Conservation (phyloP, 495 filamentous ascomycete species). For the Xylaria longipes region DNA sequence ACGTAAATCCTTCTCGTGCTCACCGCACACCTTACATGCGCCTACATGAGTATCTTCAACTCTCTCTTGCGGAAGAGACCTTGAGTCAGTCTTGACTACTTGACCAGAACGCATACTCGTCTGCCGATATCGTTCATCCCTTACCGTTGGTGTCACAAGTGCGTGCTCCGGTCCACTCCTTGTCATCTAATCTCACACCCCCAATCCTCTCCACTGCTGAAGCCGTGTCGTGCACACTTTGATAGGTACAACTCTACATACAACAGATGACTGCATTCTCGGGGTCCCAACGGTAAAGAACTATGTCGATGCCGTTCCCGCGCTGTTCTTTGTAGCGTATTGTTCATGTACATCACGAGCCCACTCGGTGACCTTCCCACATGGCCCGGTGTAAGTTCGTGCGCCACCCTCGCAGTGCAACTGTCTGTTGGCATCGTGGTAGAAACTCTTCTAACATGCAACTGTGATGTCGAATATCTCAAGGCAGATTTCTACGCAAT, state of each 20-base stretch:
- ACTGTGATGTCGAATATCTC: conserved; percentile 6
- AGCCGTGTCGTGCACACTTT: conserved; percentile 6
- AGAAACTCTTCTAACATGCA: conserved; percentile 18
- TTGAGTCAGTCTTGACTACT: background rate
- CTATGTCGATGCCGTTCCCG: conserved; percentile 16
- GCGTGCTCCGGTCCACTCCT: conserved; percentile 3
- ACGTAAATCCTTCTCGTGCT: background rate
- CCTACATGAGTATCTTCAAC: background rate
- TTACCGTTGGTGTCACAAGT: conserved; percentile 19
- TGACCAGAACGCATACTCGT: background rate
- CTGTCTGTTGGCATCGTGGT: conserved; percentile 25
- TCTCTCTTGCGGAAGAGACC: background rate
- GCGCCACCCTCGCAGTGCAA: conserved; percentile 14
- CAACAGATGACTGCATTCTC: conserved; percentile 24
- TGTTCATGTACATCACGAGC: conserved; percentile 21
- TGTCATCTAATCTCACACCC: conserved; percentile 24
- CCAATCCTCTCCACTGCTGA: conserved; percentile 10
- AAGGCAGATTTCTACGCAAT: conserved; percentile 24
- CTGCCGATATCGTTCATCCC: conserved; percentile 7
- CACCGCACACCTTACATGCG: background rate
- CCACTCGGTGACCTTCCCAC: conserved; percentile 12
- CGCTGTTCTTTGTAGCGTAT: conserved; percentile 12
- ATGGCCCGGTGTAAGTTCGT: conserved; percentile 14
- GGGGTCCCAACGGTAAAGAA: conserved; percentile 14
- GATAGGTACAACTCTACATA: conserved; percentile 18